These are phyloP conservation scores for Microcyclosporella mali DNA, from an alignment of 2,329 filamentous ascomycete genomes.

Conservation along the genomic window DNA sequence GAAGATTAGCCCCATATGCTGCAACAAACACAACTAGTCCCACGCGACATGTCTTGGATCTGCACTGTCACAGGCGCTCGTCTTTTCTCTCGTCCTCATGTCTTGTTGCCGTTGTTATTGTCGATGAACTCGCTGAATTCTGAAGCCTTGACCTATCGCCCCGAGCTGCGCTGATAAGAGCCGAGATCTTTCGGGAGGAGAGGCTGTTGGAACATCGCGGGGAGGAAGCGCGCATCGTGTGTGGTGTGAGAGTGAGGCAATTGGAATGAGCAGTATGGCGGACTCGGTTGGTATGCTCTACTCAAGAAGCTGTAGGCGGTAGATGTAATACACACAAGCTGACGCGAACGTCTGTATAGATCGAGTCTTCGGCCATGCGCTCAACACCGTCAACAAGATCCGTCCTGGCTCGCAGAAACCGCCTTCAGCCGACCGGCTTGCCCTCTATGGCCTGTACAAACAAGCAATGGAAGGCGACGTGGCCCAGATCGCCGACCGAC, in stretches of 20 bases:
- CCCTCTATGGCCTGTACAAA: slow-evolving; percentile 96
- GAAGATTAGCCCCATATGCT: background rate
- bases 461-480: slow-evolving; percentile 99
- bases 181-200: no score
- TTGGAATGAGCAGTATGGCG: slow-evolving; percentile 17
- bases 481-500: slow-evolving; percentile 84
- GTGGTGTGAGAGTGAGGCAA: slow-evolving; percentile 1
- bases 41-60: background rate
- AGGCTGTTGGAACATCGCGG: no score
- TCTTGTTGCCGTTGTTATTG: no score
- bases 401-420: slow-evolving; percentile 87
- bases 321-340: background rate
- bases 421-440: slow-evolving; percentile 74
- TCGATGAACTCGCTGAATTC: no score
- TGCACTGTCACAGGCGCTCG: background rate
- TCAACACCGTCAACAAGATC: slow-evolving; percentile 98
- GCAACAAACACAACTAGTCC: background rate
- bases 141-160: no score
- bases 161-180: background rate
- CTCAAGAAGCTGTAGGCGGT: background rate
- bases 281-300: slow-evolving; percentile 27
- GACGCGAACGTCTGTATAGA: slow-evolving; percentile 53
- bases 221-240: no score
- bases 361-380: slow-evolving; percentile 95
- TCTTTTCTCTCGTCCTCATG: background rate